Evolutionary conservation across 2,329 filamentous ascomycete species (phyloP), one percentile per base, ranked within the genome.

Genomic region (Sporothrix luriei): DNA sequence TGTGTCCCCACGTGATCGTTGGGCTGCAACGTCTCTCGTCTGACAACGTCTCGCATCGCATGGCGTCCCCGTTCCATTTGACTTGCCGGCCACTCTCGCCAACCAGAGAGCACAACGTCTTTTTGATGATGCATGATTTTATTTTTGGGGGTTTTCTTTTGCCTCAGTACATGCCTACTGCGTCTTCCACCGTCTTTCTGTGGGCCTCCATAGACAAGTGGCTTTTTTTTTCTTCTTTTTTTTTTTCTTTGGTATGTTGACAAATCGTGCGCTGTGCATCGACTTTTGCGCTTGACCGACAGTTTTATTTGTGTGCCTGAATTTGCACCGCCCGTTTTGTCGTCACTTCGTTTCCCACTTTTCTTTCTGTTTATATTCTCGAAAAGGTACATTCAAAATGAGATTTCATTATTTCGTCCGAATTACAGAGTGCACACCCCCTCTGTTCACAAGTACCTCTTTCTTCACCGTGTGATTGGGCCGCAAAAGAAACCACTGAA

Each of bases 1-100:
- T 61, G 66, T 49, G 52, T 13, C 66, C 48, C 66, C 66, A 68
- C 66, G 66, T 61, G 52, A 61, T 57, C 54, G 54, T 68, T 68
- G 54, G 66, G 66, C 66, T 59, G 51, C 66, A 61, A 68, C 33
- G 40, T 40, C 48, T 9, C 62, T 21, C 48, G 14, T 52, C 21
- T 40, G 2, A 24, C 9, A n/a, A 21, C 11, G 9, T 51, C 26
- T 52, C 43, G 10, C 26, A 4, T n/a, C 33, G 48, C 24, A 7
- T 33, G 33, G 33, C 21, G 51, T 62, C 38, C 6, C 40, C 57
- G 40, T 62, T 57, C 55, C 55, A 9, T 10, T 7, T 7, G 10
- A 24, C 55, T 29, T 48, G 7, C 14, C 46, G 66, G 65, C 33
- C 38, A n/a, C 19, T 59, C 43, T 38, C 54, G 66, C 66, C 66